phyloP scores from a whole-genome alignment of 2,329 filamentous ascomycete species.

The Chrysoporthe austroafricana region DNA sequence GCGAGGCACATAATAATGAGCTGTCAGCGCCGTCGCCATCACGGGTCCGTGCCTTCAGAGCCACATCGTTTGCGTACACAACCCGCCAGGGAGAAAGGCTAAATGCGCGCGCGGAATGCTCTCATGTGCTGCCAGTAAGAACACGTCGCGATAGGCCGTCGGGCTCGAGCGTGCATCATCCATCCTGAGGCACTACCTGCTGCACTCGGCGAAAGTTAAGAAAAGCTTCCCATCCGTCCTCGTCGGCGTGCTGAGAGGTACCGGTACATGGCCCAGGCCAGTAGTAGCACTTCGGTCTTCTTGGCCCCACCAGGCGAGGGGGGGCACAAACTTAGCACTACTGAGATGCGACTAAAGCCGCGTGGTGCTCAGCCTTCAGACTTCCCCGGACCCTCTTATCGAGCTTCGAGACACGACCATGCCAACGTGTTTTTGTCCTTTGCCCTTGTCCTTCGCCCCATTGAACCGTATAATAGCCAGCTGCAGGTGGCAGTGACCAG shows the following conservation, averaged over 20 bases:
- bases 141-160: not conserved
- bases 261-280: constrained; percentile 2
- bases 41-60: too few relatives aligned
- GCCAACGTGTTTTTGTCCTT: not conserved
- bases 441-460: not conserved
- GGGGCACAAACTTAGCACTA: not conserved
- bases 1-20: not conserved
- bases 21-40: not conserved
- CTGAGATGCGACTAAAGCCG: constrained; percentile 3
- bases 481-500: not conserved
- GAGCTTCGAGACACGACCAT: constrained; percentile 16
- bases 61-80: too few relatives aligned
- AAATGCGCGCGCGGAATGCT: too few relatives aligned
- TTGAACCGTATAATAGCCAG: not conserved
- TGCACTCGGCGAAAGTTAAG: not conserved
- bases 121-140: too few relatives aligned
- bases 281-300: not conserved
- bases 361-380: constrained; percentile 4
- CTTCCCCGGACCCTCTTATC: constrained; percentile 10
- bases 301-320: not conserved
- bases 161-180: not conserved
- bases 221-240: not conserved
- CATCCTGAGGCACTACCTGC: not conserved
- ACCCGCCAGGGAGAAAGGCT: too few relatives aligned
- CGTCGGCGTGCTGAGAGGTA: not conserved